A percentile compares a stretch with the other conserved stretches of the same genome.
Conservation (phyloP, 805 yeast genomes). For the Yarrowia divulgata region DNA sequence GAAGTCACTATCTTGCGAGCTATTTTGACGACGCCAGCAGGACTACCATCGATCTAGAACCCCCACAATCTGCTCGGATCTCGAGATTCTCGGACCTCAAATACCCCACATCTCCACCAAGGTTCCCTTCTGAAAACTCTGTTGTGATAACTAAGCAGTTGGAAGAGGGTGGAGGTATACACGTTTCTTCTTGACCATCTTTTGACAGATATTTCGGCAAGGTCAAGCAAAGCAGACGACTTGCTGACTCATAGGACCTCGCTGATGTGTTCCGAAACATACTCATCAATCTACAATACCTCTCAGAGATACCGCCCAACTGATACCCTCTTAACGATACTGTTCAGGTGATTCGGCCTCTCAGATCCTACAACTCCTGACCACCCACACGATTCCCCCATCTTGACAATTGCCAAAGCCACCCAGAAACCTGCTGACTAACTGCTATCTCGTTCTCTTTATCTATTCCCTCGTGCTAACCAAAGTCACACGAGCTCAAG, state of each 20-base stretch:
- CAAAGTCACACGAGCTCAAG: slow-evolving; percentile 16
- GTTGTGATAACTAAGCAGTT: background rate
- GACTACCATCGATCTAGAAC: background rate
- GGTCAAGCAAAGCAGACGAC: too few relatives aligned
- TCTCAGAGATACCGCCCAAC: too few relatives aligned
- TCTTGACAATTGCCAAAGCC: too few relatives aligned
- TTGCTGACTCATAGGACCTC: too few relatives aligned
- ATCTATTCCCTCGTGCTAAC: too few relatives aligned
- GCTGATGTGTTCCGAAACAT: too few relatives aligned
- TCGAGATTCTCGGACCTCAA: background rate
- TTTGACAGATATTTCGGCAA: too few relatives aligned
- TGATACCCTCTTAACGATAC: too few relatives aligned
- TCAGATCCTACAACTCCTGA: too few relatives aligned
- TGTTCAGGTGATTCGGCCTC: too few relatives aligned
- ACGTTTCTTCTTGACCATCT: background rate
- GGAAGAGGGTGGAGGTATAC: background rate
- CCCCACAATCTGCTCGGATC: background rate
- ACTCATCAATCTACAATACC: too few relatives aligned
- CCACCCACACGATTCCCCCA: too few relatives aligned
- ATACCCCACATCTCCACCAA: slow-evolving; percentile 13
- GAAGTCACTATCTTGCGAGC: background rate
- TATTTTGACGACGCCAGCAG: background rate
- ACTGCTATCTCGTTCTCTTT: background rate
- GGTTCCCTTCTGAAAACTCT: slow-evolving; percentile 10
- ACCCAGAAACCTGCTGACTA: background rate